Base-by-base conservation (phyloP, 257 asterid species). In the Oldenlandia corymbosa region DNA sequence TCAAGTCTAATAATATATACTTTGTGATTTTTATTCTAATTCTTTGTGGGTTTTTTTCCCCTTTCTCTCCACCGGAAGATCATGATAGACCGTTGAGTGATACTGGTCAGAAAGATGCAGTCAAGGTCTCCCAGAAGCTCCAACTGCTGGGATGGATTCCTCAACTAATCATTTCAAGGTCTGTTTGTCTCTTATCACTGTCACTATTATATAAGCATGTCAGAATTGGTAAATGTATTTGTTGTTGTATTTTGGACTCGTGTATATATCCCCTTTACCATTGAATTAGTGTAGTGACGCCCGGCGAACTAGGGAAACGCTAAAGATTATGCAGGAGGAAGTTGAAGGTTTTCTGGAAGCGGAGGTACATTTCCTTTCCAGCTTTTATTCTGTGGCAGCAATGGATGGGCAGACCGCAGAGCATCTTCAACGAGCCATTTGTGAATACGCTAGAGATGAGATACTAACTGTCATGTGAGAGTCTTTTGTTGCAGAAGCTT, bases 371-470 rank as follows among this genome's bases (percentile, higher is more conserved):
- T 84, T 86, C 69, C 73, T 91, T 61, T 83, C 98, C 48, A 91
- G 98, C 78, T 91, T 91, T 79, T 91, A 91, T 80, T 84, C 96
- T 3, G 79, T 91, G 50, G 96, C 98, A 45, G 98, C 98, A 54
- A 84, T 91, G 98, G 98, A 91, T 65, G 98, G 98, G 62, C 98
- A 91, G 80, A 91, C 98, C 17, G 85, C 96, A 5, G 92, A 86
- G 68, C 98, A 91, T 70, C 94, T 91, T 68, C 85, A 73, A 43
- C 82, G 72, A 70, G 74, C 86, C 51, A 78, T 88, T 51, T 76
- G 88, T 77, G 82, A 79, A 71, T 88, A 84, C 67, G 75, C 98
- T 1, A 75, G 78, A 68, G 84, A 84, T 68, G 86, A 84, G 68
- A 83, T 91, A 70, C 73, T 78, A 60, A 88, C 98, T 11, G 80